phyloP scores from a whole-genome alignment of 2,329 filamentous ascomycete species.

The Colletotrichum somersetense region DNA sequence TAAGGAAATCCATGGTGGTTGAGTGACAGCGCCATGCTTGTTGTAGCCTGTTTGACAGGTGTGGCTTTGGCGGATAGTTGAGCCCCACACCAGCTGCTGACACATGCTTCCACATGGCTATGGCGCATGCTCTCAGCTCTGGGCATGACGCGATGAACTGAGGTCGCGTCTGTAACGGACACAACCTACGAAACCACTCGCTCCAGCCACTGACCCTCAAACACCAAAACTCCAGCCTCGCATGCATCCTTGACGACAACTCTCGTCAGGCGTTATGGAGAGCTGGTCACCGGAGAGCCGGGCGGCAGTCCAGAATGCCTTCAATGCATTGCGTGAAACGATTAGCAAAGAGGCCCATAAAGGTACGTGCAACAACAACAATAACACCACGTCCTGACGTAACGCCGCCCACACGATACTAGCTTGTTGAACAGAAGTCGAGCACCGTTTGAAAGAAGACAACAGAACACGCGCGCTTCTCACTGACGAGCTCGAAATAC shows the following conservation, averaged over 20 bases:
- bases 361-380: conserved; percentile 48
- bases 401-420: conserved; percentile 36
- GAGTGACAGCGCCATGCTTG: not conserved
- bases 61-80: not conserved
- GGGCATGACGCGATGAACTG: conserved; percentile 5
- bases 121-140: conserved; percentile 2
- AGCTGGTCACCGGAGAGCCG: conserved; percentile 56
- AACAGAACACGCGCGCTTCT: conserved; percentile 9
- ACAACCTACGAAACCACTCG: not conserved
- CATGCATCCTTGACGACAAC: not conserved
- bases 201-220: not conserved
- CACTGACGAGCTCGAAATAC: conserved; percentile 51
- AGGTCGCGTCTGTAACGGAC: conserved; percentile 5
- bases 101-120: not conserved
- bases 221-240: not conserved
- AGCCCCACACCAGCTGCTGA: not conserved
- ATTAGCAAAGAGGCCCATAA: conserved; percentile 54
- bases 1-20: not conserved
- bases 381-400: conserved; percentile 41
- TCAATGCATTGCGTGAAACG: conserved; percentile 55
- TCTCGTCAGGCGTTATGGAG: conserved; percentile 49
- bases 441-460: conserved; percentile 40
- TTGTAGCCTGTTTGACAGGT: not conserved
- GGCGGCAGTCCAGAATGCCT: conserved; percentile 55
- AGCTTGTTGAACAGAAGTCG: conserved; percentile 46